These are phyloP conservation scores for Citrullus colocynthis DNA, from an alignment of 306 rosid species.

Conservation along the genomic window DNA sequence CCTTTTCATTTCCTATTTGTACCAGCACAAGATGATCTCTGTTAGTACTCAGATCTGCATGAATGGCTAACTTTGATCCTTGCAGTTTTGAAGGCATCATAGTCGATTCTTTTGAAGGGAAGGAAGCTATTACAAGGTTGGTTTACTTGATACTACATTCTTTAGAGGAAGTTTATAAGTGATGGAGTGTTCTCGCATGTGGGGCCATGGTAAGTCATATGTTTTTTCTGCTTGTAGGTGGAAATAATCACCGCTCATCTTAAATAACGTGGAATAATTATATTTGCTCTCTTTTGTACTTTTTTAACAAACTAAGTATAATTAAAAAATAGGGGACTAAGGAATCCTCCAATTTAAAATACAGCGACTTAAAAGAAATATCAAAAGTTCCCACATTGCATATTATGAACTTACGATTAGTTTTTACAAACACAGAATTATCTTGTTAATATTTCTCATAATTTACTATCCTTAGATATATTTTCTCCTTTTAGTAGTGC, in stretches of 20 bases:
- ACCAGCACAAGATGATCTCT: neutral
- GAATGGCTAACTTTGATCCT: neutral
- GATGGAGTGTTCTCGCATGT: neutral
- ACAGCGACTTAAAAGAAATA: neutral
- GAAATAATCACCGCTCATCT: neutral
- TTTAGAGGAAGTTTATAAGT: neutral
- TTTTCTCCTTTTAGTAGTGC: neutral
- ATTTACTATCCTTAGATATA: neutral
- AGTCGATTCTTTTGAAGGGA: constrained; percentile 61
- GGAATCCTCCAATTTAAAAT: neutral
- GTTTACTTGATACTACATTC: neutral
- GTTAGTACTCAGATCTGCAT: neutral
- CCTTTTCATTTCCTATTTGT: neutral
- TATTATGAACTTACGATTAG: neutral
- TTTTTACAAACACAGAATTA: neutral
- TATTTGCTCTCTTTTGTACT: neutral
- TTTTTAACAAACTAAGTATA: neutral
- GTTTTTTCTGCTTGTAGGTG: neutral
- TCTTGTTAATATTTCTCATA: neutral
- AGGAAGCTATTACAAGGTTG: constrained; percentile 70
- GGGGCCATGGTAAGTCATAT: neutral
- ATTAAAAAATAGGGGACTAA: neutral
- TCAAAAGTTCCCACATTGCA: neutral
- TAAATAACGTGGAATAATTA: neutral
- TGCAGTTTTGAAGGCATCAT: constrained; percentile 83